Evolutionary conservation across 1,284 basidiomycete genomes (phyloP).

Genomic region (Tremellales sp.): DNA sequence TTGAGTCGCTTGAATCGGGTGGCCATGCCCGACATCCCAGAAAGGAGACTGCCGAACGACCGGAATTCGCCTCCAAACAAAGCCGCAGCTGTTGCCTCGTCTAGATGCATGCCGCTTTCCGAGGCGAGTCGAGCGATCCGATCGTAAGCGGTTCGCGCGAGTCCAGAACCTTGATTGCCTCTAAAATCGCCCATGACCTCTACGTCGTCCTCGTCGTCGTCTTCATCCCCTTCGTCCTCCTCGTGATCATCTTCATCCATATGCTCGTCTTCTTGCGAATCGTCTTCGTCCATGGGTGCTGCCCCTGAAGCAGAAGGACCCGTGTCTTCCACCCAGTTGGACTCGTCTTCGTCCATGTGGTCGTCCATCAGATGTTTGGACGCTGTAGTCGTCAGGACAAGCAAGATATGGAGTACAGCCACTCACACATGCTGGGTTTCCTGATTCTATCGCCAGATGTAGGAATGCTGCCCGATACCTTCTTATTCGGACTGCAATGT

Average conservation of each 20-base stretch:
- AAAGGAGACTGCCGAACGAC: conserved; percentile 79
- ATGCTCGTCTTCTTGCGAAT: conserved; percentile 66
- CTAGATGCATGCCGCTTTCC: conserved; percentile 52
- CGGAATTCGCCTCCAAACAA: conserved; percentile 53
- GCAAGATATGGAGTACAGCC: not conserved
- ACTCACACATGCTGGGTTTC: conserved; percentile 39
- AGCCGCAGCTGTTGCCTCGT: conserved; percentile 71
- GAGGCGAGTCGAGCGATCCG: conserved; percentile 53
- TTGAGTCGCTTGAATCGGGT: conserved; percentile 81
- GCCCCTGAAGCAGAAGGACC: conserved; percentile 14
- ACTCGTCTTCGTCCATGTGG: conserved; percentile 60
- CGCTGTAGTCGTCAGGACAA: conserved; percentile 21
- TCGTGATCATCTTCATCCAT: conserved; percentile 63
- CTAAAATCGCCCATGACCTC: conserved; percentile 1
- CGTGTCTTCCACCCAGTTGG: conserved; percentile 35
- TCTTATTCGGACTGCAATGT: conserved; percentile 25
- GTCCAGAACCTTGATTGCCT: conserved; percentile 12
- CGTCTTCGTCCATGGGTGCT: conserved; percentile 22
- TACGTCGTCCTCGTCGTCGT: conserved; percentile 17
- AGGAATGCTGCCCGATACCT: conserved; percentile 21
- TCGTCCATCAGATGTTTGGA: conserved; percentile 58
- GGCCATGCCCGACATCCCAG: conserved; percentile 61
- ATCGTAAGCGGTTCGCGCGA: conserved; percentile 21
- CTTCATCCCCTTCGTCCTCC: conserved; percentile 34
- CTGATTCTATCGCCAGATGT: conserved; percentile 26